Evolutionary conservation across 352 stramenopile species (phyloP), one percentile per base, ranked within the genome.

Genomic region (Globisporangium solare): DNA sequence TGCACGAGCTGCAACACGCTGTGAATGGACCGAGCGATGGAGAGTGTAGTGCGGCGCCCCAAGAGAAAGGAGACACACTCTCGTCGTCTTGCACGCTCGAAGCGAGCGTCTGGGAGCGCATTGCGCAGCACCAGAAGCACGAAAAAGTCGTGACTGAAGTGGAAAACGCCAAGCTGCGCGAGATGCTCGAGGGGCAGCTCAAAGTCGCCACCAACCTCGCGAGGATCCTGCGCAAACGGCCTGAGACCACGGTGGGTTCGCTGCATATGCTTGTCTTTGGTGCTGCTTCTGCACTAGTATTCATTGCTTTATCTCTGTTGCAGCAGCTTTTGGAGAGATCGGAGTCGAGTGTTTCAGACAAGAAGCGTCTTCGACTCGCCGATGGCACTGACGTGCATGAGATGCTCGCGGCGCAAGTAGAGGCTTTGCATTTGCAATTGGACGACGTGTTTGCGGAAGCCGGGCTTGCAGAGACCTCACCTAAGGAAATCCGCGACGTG

Each of bases 101-200:
- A 31, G 13, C 35, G 31, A 8, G 27, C 5, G 35, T 68, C 21
- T 82, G 69, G 72, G 61, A 78, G 57, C 56, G 67, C 4, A 71
- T 77, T 18, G 72, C 72, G 27, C 62, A 58, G 39, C 50, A 57
- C 8, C 72, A 82, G 22, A 61, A 67, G 53, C 60, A 65, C 39
- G 61, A 73, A 54, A 70, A 71, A 24, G 53, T 70, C 35, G 49
- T 63, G 32, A 62, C 58, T 1, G 67, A 82, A 41, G 60, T 68
- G 27, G 69, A 79, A 58, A 82, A 79, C 42, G 24, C 66, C 2
- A 57, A 67, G 49, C 54, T 79, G 45, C 56, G 48, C 5, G 51
- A 54, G 32, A 45, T 47, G 43, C 56, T 72, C 12, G 56, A 74
- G 48, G 60, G 60, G 2, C 67, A 74, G 43, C 42, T 76, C 37